Conservation (phyloP, 257 asterid genomes). For the Mentha longifolia region DNA sequence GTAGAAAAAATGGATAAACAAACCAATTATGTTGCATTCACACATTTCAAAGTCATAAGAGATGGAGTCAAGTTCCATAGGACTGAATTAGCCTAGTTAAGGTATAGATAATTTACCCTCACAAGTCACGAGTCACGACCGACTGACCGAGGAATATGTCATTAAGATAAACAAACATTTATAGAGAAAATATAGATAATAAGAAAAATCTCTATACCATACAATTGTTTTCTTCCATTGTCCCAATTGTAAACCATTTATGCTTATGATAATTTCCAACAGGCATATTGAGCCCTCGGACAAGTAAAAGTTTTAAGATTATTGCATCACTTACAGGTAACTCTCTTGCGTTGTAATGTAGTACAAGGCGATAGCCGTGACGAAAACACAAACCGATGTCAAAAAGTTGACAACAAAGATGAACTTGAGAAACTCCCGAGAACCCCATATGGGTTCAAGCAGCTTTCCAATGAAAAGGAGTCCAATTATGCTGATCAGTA, state of each 20-base stretch:
- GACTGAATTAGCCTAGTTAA: background rate
- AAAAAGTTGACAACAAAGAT: conserved; percentile 82
- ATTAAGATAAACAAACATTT: background rate
- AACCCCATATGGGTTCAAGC: conserved; percentile 95
- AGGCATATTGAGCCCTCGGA: conserved; percentile 4
- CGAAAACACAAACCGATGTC: conserved; percentile 72
- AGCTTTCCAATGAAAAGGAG: conserved; percentile 86
- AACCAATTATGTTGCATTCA: conserved; percentile 5
- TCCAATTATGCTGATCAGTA: conserved; percentile 69
- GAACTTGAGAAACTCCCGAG: conserved; percentile 86
- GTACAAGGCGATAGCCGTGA: conserved; percentile 80
- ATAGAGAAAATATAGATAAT: too few species aligned
- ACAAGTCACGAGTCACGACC: too few species aligned
- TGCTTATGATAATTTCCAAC: background rate
- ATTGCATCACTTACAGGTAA: conserved; percentile 73
- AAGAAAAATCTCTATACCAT: too few species aligned
- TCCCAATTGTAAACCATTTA: background rate
- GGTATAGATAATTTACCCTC: background rate
- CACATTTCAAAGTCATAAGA: background rate
- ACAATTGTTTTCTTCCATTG: conserved; percentile 1
- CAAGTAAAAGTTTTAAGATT: background rate
- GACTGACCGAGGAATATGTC: background rate
- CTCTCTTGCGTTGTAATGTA: conserved; percentile 68
- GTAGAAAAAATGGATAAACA: conserved; percentile 5
- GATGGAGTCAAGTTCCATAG: background rate